These are phyloP conservation scores for Circinella minor DNA, from an alignment of 371 early-diverging fungal genomes.

Conservation along the genomic window DNA sequence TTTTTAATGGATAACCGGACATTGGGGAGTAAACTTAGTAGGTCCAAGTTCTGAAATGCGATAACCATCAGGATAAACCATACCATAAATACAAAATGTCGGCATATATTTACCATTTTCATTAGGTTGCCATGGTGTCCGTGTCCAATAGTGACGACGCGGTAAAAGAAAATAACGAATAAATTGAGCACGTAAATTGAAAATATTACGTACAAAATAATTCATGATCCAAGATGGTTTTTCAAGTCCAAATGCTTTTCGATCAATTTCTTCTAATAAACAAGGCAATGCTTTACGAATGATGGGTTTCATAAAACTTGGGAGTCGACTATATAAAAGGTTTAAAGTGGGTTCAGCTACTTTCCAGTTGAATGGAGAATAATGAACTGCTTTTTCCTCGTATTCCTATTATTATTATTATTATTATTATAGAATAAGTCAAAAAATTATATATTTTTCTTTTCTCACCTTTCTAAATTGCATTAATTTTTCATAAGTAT, in stretches of 20 bases:
- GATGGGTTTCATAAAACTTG: constrained; percentile 28
- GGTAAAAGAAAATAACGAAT: constrained; percentile 41
- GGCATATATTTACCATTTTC: constrained; percentile 38
- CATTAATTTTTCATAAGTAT: constrained; percentile 37
- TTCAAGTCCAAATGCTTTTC: constrained; percentile 31
- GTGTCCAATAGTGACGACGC: constrained; percentile 25
- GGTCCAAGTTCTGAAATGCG: constrained; percentile 44
- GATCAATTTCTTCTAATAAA: constrained; percentile 28
- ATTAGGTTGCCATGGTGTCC: constrained; percentile 33
- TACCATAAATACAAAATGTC: constrained; percentile 26
- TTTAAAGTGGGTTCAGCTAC: constrained; percentile 35
- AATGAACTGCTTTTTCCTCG: constrained; percentile 24
- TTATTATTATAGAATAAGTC: not conserved
- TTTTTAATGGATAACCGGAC: constrained; percentile 13
- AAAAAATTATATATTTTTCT: not conserved
- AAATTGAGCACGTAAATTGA: constrained; percentile 32
- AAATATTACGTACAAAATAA: constrained; percentile 9
- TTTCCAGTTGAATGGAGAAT: constrained; percentile 26
- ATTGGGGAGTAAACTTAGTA: constrained; percentile 30
- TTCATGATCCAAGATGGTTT: constrained; percentile 25
- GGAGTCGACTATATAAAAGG: constrained; percentile 27
- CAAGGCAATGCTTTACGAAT: constrained; percentile 23
- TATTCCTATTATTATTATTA: constrained; percentile 17
- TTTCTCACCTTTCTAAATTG: constrained; percentile 36
- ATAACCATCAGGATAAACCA: constrained; percentile 40